Base-by-base conservation (phyloP, 2,329 filamentous ascomycete genomes). In the Colletotrichum cordylinicola region DNA sequence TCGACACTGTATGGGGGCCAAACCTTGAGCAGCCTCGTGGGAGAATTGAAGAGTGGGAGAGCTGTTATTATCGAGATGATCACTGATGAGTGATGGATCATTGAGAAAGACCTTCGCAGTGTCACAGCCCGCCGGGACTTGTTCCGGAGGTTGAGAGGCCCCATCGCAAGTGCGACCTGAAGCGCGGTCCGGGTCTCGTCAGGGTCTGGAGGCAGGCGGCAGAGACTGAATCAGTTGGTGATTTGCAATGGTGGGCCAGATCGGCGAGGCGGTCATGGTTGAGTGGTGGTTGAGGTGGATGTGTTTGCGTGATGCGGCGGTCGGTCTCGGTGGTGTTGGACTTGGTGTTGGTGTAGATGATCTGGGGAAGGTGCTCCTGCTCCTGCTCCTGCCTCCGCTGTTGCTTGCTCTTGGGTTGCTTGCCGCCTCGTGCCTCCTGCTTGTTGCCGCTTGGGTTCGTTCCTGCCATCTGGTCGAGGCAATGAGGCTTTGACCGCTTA, bases 201-300 rank as follows among this genome's bases (percentile, higher is more conserved):
- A 67, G 62, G 35, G 37, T 29, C 24, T 33, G 15, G 21, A 39
- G 61, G 13, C 21, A 24, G 67, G 39, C 56, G 27, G 29, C 10
- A 10, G 56, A 27, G 35, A 66, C 69, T 67, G 55, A 72, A 75
- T 67, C 72, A 72, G 35, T 67, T 55, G 52, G 48, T 72, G 72
- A 43, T 72, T 74, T 74, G 67, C 72, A 61, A 39, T 2, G 35
- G 72, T 74, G 72, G 67, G 67, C 60, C 72, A 18, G 67, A 71
- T 74, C 72, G 64, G 52, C 72, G 48, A 39, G 61, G 39, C 21
- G 61, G 31, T 13, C 29, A n/a, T 33, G 58, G 58, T 52, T 65
- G 31, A 56, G 43, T 33, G 67, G 37, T 37, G 35, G 68, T 67
- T 35, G 61, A 55, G 31, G 43, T 72, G 68, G 52, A 48, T 35